Conservation (phyloP, 179 eudicot genomes). For the Heliamphora pulchella region DNA sequence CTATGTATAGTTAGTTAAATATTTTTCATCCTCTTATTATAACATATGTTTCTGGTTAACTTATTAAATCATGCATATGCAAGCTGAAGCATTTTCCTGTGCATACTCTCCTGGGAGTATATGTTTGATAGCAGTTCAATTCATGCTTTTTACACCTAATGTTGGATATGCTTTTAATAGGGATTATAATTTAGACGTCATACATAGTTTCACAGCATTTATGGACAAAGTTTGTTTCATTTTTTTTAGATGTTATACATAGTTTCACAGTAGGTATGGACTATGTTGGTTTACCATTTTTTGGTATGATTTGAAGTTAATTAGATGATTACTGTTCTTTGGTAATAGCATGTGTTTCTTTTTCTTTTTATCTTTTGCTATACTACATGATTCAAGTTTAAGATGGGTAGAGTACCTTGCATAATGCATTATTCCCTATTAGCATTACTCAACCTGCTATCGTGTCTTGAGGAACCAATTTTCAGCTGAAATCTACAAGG, state of each 20-base stretch:
- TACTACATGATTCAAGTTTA: not conserved
- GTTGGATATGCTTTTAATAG: not conserved
- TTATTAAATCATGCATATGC: not conserved
- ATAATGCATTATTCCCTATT: not conserved
- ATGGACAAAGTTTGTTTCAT: no score
- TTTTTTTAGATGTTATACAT: no score
- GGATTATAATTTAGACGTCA: not conserved
- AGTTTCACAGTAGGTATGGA: no score
- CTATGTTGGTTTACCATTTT: not conserved
- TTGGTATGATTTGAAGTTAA: not conserved
- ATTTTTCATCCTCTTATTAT: not conserved
- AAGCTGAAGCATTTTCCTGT: not conserved
- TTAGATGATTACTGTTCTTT: not conserved
- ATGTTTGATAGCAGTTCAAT: not conserved
- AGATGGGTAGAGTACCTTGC: not conserved
- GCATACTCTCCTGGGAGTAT: not conserved
- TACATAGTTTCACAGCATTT: not conserved
- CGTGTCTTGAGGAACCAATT: not conserved
- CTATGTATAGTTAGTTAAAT: not conserved
- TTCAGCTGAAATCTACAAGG: not conserved
- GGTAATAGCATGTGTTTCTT: not conserved
- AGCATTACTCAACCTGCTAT: not conserved
- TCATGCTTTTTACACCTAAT: not conserved
- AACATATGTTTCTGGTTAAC: constrained; percentile 4
- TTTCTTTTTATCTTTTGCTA: not conserved